Evolutionary conservation across 352 stramenopile genomes (phyloP).

Genomic region (Globisporangium lucens): DNA sequence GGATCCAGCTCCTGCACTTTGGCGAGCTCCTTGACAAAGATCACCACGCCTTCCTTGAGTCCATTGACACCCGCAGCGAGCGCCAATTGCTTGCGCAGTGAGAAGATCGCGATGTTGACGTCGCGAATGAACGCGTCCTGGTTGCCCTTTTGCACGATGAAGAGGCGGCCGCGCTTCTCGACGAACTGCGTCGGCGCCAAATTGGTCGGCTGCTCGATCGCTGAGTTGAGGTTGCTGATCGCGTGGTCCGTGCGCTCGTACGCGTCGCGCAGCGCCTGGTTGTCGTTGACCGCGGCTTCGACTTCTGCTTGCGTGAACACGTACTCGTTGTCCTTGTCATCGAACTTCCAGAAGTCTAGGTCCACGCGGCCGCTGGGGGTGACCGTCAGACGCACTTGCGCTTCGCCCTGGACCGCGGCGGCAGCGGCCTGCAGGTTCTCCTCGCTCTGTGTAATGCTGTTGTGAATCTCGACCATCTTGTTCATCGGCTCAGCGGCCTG

Average conservation of each 20-base stretch:
- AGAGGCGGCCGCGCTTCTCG: constrained; percentile 37
- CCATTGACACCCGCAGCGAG: constrained; percentile 31
- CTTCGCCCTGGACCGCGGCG: constrained; percentile 46
- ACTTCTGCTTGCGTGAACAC: constrained; percentile 25
- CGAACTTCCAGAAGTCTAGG: constrained; percentile 41
- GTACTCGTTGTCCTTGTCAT: constrained; percentile 42
- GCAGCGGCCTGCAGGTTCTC: constrained; percentile 50
- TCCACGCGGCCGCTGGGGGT: constrained; percentile 18
- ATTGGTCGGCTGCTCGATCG: constrained; percentile 32
- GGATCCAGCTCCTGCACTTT: constrained; percentile 41
- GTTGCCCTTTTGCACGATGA: constrained; percentile 23
- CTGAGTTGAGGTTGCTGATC: constrained; percentile 30
- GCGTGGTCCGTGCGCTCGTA: constrained; percentile 25
- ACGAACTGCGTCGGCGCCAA: constrained; percentile 27
- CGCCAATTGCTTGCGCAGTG: constrained; percentile 42
- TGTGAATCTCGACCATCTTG: constrained; percentile 34
- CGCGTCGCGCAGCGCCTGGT: constrained; percentile 23
- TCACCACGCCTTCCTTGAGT: constrained; percentile 29
- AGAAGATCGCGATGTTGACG: constrained; percentile 32
- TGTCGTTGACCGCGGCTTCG: constrained; percentile 20
- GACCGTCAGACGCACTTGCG: constrained; percentile 33
- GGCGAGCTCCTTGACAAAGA: constrained; percentile 41
- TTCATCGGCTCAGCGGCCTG: constrained; percentile 19
- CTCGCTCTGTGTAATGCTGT: constrained; percentile 51
- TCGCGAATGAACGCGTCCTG: constrained; percentile 25